These are phyloP conservation scores for Fraxinus americana DNA, from an alignment of 257 asterid species.

Conservation along the genomic window DNA sequence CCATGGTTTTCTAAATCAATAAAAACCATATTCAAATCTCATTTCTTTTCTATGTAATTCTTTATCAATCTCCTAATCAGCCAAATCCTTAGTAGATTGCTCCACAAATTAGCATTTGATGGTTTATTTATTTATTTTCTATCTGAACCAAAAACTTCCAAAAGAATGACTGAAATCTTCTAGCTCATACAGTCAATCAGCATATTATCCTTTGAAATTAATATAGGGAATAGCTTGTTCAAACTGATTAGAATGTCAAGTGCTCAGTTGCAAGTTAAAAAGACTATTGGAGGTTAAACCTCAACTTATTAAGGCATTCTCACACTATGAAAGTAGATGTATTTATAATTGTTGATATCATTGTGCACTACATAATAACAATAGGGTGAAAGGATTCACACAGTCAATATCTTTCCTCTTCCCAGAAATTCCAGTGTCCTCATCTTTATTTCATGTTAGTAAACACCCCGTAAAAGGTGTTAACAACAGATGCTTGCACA, in stretches of 20 bases:
- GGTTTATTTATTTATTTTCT: not conserved
- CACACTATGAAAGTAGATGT: not conserved
- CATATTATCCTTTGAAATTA: slow-evolving; percentile 10
- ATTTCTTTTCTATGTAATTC: not conserved
- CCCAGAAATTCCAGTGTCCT: not conserved
- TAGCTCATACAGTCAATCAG: not conserved
- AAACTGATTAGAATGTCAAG: not conserved
- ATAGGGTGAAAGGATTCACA: not conserved
- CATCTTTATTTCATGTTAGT: not conserved
- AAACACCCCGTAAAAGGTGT: not conserved
- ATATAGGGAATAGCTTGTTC: slow-evolving; percentile 7
- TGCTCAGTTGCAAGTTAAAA: not conserved
- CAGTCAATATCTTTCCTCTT: not conserved
- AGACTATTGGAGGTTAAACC: not conserved
- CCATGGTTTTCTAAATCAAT: no score
- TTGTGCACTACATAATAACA: not conserved
- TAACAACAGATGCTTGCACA: not conserved
- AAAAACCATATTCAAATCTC: not conserved
- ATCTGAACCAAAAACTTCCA: not conserved
- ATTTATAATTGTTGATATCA: not conserved
- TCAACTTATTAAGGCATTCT: not conserved
- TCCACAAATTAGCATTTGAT: slow-evolving; percentile 14
- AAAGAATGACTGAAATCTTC: not conserved
- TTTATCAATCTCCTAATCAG: not conserved
- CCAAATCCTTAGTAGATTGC: not conserved